Conservation (phyloP, 2,329 filamentous ascomycete species). For the Teratosphaeria nubilosa region DNA sequence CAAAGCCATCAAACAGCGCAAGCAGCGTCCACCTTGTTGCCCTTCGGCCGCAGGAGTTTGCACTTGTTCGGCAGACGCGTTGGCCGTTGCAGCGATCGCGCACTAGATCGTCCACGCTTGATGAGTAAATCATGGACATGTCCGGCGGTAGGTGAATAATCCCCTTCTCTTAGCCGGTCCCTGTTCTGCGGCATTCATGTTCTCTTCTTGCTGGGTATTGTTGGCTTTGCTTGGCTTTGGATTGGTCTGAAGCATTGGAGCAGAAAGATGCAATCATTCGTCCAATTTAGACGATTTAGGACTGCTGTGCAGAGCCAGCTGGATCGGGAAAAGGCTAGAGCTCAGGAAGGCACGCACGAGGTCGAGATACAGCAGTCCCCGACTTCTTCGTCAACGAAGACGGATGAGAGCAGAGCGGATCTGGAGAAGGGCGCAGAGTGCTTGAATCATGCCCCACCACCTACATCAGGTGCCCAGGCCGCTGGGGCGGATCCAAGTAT, state of each 20-base stretch:
- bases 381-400: neutral
- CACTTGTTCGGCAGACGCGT: neutral
- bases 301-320: conserved; percentile 15
- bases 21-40: neutral
- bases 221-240: neutral
- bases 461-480: neutral
- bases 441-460: neutral
- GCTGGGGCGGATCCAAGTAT: conserved; percentile 2
- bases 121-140: neutral
- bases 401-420: conserved; percentile 12
- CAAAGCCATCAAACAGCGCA: neutral
- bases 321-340: conserved; percentile 10
- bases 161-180: neutral
- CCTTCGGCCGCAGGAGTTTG: neutral
- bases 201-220: neutral
- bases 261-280: neutral
- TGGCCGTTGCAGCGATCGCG: neutral
- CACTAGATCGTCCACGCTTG: neutral
- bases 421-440: conserved; percentile 11
- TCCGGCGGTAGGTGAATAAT: neutral
- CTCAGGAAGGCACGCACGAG: neutral
- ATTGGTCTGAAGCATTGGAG: neutral
- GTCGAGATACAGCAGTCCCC: neutral
- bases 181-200: neutral
- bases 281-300: conserved; percentile 19